These are phyloP conservation scores for Mycena latifolia DNA, from an alignment of 768 basidiomycete genomes.

Conservation along the genomic window DNA sequence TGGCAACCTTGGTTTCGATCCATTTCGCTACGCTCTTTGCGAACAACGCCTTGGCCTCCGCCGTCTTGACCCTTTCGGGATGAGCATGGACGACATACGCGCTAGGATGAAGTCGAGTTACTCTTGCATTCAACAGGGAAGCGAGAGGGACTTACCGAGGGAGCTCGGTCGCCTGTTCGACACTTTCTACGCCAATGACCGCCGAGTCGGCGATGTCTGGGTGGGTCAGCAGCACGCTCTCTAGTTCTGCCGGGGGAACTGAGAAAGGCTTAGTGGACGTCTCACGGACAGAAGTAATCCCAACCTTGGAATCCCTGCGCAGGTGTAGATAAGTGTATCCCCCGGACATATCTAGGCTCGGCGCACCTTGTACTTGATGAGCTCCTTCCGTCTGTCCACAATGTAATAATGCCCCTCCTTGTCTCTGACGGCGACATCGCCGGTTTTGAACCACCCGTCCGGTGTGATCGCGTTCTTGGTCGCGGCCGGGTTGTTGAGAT, in stretches of 20 bases:
- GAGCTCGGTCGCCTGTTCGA: conserved; percentile 71
- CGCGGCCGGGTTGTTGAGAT: conserved; percentile 70
- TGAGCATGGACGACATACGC: conserved; percentile 60
- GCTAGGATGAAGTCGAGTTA: conserved; percentile 41
- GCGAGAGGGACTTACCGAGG: conserved; percentile 59
- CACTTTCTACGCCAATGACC: conserved; percentile 70
- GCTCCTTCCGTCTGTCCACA: conserved; percentile 70
- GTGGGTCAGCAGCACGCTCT: conserved; percentile 70
- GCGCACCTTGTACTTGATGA: conserved; percentile 68
- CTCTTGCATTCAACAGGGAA: neutral
- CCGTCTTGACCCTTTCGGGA: conserved; percentile 32
- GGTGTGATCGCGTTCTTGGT: conserved; percentile 66
- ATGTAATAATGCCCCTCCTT: conserved; percentile 71
- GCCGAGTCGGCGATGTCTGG: conserved; percentile 72
- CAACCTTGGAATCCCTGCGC: conserved; percentile 30
- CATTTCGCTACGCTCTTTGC: conserved; percentile 61
- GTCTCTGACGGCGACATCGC: conserved; percentile 72
- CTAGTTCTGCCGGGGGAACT: conserved; percentile 81
- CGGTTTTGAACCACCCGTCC: conserved; percentile 81
- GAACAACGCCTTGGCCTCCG: conserved; percentile 48
- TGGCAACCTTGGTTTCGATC: conserved; percentile 65
- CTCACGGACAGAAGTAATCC: neutral
- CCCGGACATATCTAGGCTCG: neutral
- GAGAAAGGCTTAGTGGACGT: too few species aligned
- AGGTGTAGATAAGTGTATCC: neutral